phyloP scores from a whole-genome alignment of 148 eudicot genomes.

The Hydrangea macrophylla region DNA sequence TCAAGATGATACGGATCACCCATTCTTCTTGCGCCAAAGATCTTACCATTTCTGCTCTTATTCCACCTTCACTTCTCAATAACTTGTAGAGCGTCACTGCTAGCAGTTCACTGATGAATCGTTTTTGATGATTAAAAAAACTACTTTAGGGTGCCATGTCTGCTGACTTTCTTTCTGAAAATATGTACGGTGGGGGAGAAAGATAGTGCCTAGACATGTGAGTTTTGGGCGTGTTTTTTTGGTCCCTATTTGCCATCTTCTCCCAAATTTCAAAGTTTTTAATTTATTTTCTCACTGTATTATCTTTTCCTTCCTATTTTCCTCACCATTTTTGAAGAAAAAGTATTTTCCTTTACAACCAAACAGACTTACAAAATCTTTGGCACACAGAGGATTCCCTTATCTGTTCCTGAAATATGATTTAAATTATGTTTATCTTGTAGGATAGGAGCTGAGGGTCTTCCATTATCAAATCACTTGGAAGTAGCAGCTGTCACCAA shows the following conservation, averaged over 20 bases:
- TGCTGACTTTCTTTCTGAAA: not conserved
- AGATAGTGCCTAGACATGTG: slow-evolving; percentile 7
- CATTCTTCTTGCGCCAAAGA: no score
- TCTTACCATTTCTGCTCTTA: no score
- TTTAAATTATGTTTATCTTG: slow-evolving; percentile 19
- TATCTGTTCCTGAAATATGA: slow-evolving; percentile 2
- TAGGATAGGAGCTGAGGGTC: slow-evolving; percentile 40
- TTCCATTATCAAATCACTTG: slow-evolving; percentile 25
- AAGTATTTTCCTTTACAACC: no score
- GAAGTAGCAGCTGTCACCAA: slow-evolving; percentile 26
- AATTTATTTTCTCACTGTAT: not conserved
- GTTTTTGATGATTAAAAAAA: not conserved
- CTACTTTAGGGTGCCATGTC: not conserved
- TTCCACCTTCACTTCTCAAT: not conserved
- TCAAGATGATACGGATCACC: no score
- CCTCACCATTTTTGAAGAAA: no score
- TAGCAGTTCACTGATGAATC: not conserved
- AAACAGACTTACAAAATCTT: no score
- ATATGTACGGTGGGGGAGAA: slow-evolving; percentile 3
- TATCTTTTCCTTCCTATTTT: not conserved
- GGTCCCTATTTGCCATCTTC: not conserved
- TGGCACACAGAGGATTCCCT: not conserved
- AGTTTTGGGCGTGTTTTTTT: slow-evolving; percentile 2
- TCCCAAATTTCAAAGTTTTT: no score
- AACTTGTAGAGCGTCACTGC: not conserved